phyloP scores from a whole-genome alignment of 1,284 basidiomycete species.

The Jaminaea rosea region DNA sequence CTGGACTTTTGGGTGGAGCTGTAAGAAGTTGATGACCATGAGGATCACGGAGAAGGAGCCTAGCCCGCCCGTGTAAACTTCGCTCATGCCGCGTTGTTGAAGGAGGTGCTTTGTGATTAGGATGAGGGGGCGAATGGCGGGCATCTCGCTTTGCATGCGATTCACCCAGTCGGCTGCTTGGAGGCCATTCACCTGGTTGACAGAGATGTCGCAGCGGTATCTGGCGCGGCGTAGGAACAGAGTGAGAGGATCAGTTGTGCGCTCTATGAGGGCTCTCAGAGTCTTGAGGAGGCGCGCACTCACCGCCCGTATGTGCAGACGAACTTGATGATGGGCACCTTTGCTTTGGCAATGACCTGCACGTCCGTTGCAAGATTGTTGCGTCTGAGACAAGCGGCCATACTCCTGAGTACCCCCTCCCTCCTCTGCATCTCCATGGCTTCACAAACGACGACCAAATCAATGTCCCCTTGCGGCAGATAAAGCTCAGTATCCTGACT shows the following conservation, averaged over 20 bases:
- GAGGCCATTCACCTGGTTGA: slow-evolving; percentile 60
- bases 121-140: slow-evolving; percentile 58
- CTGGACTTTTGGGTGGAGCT: slow-evolving; percentile 92
- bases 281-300: too few species aligned
- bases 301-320: slow-evolving; percentile 59
- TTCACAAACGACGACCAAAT: slow-evolving; percentile 52
- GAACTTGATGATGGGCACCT: slow-evolving; percentile 90
- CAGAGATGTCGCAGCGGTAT: slow-evolving; percentile 45
- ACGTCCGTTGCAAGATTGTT: slow-evolving; percentile 56
- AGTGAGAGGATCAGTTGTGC: too few species aligned
- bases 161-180: slow-evolving; percentile 71
- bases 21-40: slow-evolving; percentile 82
- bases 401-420: slow-evolving; percentile 46
- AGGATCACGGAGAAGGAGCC: slow-evolving; percentile 93
- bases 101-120: slow-evolving; percentile 84
- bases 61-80: slow-evolving; percentile 88
- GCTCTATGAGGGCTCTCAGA: too few species aligned
- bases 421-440: slow-evolving; percentile 47
- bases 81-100: slow-evolving; percentile 83
- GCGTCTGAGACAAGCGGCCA: slow-evolving; percentile 49
- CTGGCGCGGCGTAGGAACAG: too few species aligned
- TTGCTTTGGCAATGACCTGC: slow-evolving; percentile 76
- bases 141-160: slow-evolving; percentile 65
- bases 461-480: slow-evolving; percentile 69
- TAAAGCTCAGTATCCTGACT: slow-evolving; percentile 91